Evolutionary conservation across 2,329 filamentous ascomycete species (phyloP).

Genomic region (Scedosporium minutisporum): DNA sequence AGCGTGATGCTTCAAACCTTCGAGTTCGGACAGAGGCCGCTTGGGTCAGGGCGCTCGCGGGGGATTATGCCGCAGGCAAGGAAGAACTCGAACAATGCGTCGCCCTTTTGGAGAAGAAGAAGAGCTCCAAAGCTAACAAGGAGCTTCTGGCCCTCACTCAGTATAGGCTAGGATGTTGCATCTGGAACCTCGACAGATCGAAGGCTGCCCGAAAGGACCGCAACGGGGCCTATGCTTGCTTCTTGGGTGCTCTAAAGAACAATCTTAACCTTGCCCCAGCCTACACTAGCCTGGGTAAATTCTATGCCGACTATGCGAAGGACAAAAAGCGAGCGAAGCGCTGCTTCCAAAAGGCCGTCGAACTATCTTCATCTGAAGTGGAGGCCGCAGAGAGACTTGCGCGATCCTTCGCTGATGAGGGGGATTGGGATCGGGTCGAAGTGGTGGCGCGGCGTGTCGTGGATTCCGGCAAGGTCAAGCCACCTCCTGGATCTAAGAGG

Average conservation of each 20-base stretch:
- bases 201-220: constrained; percentile 68
- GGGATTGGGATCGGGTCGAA: constrained; percentile 95
- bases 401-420: constrained; percentile 73
- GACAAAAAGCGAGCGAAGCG: constrained; percentile 80
- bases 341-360: constrained; percentile 94
- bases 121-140: constrained; percentile 40
- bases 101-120: constrained; percentile 51
- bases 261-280: constrained; percentile 82
- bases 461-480: constrained; percentile 86
- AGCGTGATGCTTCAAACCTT: constrained; percentile 63
- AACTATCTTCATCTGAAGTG: constrained; percentile 79
- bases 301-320: constrained; percentile 82
- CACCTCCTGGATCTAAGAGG: constrained; percentile 84
- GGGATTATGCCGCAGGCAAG: constrained; percentile 60
- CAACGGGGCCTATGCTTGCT: constrained; percentile 71
- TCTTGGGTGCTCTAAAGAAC: constrained; percentile 73
- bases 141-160: constrained; percentile 78
- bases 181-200: constrained; percentile 76
- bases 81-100: constrained; percentile 63
- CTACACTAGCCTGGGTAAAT: constrained; percentile 84
- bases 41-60: constrained; percentile 81
- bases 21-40: constrained; percentile 78
- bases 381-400: constrained; percentile 81
- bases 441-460: constrained; percentile 83
- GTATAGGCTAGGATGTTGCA: constrained; percentile 76